Evolutionary conservation across 2,329 filamentous ascomycete species (phyloP).

Genomic region (Tolypocladium pustulatum): DNA sequence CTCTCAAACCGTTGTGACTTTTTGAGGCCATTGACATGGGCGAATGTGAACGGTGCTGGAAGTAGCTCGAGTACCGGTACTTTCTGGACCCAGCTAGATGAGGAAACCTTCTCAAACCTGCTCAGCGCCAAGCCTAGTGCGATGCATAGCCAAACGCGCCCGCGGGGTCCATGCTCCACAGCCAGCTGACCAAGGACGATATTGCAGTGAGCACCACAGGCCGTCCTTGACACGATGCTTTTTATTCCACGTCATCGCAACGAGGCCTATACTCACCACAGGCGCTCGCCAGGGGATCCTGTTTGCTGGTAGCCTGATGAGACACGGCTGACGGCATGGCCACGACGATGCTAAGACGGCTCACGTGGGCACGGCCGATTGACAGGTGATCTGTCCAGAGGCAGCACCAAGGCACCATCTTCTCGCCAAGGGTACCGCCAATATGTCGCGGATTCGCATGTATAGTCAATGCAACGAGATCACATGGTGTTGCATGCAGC

Average conservation of each 20-base stretch:
- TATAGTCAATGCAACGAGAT: not conserved
- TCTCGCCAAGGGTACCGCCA: not conserved
- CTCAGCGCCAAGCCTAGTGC: constrained; percentile 20
- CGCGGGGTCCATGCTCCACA: not conserved
- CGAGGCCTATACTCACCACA: not conserved
- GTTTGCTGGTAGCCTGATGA: not conserved
- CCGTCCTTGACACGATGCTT: not conserved
- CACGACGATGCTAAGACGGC: not conserved
- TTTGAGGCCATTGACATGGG: not conserved
- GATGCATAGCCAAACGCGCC: not conserved
- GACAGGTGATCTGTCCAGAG: not conserved
- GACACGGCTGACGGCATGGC: not conserved
- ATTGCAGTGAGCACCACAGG: not conserved
- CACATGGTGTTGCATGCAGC: not conserved
- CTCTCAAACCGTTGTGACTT: not conserved
- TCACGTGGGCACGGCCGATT: not conserved
- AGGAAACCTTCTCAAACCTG: constrained; percentile 42
- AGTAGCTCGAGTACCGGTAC: constrained; percentile 25
- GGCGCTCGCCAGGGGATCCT: not conserved
- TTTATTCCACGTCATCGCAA: not conserved
- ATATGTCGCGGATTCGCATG: not conserved
- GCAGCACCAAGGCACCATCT: not conserved
- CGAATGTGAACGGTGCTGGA: not conserved
- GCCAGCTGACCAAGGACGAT: not conserved
- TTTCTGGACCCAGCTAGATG: constrained; percentile 7